Conservation (phyloP, 345 rosid species). For the Turritis glabra region DNA sequence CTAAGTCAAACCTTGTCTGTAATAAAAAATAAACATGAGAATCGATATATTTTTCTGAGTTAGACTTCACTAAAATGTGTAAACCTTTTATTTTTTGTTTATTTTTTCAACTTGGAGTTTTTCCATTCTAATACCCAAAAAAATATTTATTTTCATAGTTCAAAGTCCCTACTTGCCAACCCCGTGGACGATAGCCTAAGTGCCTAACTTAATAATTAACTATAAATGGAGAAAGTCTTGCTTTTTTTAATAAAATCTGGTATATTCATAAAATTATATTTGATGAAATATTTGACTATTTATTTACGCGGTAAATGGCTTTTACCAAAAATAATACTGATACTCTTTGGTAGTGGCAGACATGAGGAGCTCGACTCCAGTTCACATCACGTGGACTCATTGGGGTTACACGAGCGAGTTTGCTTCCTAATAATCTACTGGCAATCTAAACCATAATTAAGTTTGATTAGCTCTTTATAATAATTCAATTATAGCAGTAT, state of each 20-base stretch:
- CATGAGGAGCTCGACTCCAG: slow-evolving; percentile 31
- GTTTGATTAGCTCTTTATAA: background rate
- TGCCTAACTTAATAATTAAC: background rate
- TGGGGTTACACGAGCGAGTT: slow-evolving; percentile 23
- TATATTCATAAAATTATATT: background rate
- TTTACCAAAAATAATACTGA: background rate
- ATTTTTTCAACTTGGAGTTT: background rate
- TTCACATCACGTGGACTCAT: slow-evolving; percentile 35
- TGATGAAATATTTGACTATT: background rate
- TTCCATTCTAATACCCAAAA: background rate
- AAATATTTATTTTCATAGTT: background rate
- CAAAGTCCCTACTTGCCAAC: slow-evolving; percentile 13
- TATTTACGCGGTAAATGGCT: background rate
- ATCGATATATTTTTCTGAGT: background rate
- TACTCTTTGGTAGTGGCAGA: slow-evolving; percentile 34
- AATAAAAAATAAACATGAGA: slow-evolving; percentile 1
- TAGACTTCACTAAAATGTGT: background rate
- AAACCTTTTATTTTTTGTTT: background rate
- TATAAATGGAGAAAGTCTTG: background rate
- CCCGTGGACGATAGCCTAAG: slow-evolving; percentile 6
- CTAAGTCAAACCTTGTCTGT: slow-evolving; percentile 40
- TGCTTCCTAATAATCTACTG: slow-evolving; percentile 11
- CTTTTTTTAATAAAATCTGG: background rate
- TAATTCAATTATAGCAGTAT: background rate
- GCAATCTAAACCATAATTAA: slow-evolving; percentile 7